Evolutionary conservation across 2,329 filamentous ascomycete genomes (phyloP).

Genomic region (Penicillium griseofulvum): DNA sequence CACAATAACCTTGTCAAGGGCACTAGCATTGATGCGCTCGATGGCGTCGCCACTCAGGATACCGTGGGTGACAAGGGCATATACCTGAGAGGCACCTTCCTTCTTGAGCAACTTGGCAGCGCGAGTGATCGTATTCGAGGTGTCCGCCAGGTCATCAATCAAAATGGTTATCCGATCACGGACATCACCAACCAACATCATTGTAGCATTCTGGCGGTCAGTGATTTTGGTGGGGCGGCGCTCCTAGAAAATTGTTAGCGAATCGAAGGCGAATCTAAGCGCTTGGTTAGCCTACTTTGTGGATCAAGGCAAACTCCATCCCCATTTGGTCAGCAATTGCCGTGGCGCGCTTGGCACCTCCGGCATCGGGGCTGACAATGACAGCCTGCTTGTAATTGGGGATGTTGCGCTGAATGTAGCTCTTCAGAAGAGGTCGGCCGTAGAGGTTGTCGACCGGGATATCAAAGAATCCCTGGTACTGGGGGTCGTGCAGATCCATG

Average conservation of each 20-base stretch:
- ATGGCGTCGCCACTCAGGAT: constrained; percentile 95
- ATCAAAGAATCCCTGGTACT: constrained; percentile 98
- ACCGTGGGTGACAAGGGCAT: constrained; percentile 89
- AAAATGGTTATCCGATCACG: constrained; percentile 78
- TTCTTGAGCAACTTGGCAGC: constrained; percentile 96
- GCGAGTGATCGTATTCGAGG: constrained; percentile 93
- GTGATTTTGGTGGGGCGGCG: constrained; percentile 83
- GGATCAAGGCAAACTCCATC: constrained; percentile 95
- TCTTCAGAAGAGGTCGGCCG: constrained; percentile 57
- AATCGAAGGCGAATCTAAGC: constrained; percentile 5
- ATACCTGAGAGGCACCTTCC: constrained; percentile 83
- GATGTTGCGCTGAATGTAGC: constrained; percentile 74
- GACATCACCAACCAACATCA: constrained; percentile 93
- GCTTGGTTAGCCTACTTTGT: constrained; percentile 68
- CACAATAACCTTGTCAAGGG: constrained; percentile 88
- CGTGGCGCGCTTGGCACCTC: constrained; percentile 92
- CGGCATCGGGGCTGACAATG: constrained; percentile 93
- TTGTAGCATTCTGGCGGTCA: constrained; percentile 75
- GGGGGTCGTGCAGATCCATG: constrained; percentile 93
- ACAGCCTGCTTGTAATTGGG: constrained; percentile 82
- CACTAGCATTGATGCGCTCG: constrained; percentile 86
- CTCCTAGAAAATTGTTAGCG: constrained; percentile 57
- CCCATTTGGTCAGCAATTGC: constrained; percentile 90
- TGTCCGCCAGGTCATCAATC: constrained; percentile 92
- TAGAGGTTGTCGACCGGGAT: constrained; percentile 98